Base-by-base conservation (phyloP, 768 basidiomycete species). In the Suillus cothurnatus region DNA sequence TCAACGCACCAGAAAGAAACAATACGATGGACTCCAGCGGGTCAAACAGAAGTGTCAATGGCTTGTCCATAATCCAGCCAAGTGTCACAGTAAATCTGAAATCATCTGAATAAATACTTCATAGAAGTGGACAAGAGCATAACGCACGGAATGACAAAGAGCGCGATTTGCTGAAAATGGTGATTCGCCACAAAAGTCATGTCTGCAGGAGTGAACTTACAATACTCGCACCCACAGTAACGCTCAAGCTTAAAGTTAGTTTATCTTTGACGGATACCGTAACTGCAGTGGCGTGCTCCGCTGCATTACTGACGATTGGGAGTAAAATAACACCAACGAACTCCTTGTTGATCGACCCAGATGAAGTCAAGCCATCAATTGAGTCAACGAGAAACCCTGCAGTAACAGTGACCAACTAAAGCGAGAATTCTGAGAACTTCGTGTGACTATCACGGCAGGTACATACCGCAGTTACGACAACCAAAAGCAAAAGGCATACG, bases 251-350 rank as follows among this genome's bases (percentile, higher is more conserved):
- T 7, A 97, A 84, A 55, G 92, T 92, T n/a, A 97, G 79, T 75
- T 96, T 94, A 76, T 90, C 87, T 77, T 96, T 96, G 65, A 94
- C 90, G 0, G 95, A 93, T 7, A 95, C 95, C 1, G 90, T 90
- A 38, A 97, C 93, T 19, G 95, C 95, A 2, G 94, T 97, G 53
- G 89, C 90, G 72, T 96, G 95, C 72, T 97, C 95, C 63, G 92
- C 94, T 5, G 93, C 91, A 73, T 94, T 95, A 19, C 93, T 92
- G 19, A 95, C 95, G 45, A 97, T 94, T 7, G 97, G 97, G 11
- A 99, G 84, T 19, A 99, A 80, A 68, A 91, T 91, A 47, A 97
- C 76, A 19, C 93, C 95, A 67, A 97, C 89, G 71, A 95, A 99
- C 74, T 92, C 92, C 66, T 87, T 85, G 66, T 80, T 86, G 62